Evolutionary conservation across 2,329 filamentous ascomycete species (phyloP).

Genomic region (Colletotrichum euphorbiae): DNA sequence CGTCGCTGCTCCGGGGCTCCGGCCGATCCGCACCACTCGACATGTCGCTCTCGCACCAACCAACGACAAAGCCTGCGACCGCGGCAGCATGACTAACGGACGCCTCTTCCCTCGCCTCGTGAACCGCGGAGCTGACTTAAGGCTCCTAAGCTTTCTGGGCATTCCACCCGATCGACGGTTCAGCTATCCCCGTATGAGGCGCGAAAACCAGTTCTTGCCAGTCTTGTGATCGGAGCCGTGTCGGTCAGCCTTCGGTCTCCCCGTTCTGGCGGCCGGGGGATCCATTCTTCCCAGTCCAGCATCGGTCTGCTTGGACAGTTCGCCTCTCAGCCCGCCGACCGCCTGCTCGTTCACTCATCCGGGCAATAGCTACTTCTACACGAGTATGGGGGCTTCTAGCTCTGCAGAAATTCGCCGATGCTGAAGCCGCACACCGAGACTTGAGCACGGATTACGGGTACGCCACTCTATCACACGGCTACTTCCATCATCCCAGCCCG

Average conservation of each 20-base stretch:
- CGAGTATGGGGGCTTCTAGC: conserved; percentile 12
- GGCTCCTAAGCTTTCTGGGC: conserved; percentile 33
- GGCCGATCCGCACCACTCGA: conserved; percentile 34
- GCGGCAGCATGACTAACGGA: conserved; percentile 20
- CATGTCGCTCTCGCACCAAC: conserved; percentile 27
- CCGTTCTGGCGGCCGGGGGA: conserved; percentile 27
- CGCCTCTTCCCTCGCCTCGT: conserved; percentile 30
- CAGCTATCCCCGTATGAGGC: conserved; percentile 19
- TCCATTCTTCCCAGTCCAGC: conserved; percentile 13
- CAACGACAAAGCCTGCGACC: conserved; percentile 19
- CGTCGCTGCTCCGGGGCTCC: conserved; percentile 34
- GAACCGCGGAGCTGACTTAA: no score
- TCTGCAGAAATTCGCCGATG: conserved; percentile 27
- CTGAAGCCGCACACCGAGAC: conserved; percentile 31
- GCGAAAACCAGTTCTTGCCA: conserved; percentile 16
- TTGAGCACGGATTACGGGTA: conserved; percentile 23
- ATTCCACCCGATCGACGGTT: conserved; percentile 19
- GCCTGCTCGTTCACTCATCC: conserved; percentile 19
- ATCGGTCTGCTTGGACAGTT: conserved; percentile 29
- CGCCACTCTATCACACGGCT: conserved; percentile 24
- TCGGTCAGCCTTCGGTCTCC: conserved; percentile 35
- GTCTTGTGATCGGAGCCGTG: conserved; percentile 35
- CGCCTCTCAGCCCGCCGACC: conserved; percentile 18
- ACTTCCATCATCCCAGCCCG: conserved; percentile 34
- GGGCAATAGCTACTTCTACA: conserved; percentile 14